Evolutionary conservation across 208 protist genomes (phyloP), one percentile per base, ranked within the genome.

Genomic region (Kentomonas sorsogonicus): DNA sequence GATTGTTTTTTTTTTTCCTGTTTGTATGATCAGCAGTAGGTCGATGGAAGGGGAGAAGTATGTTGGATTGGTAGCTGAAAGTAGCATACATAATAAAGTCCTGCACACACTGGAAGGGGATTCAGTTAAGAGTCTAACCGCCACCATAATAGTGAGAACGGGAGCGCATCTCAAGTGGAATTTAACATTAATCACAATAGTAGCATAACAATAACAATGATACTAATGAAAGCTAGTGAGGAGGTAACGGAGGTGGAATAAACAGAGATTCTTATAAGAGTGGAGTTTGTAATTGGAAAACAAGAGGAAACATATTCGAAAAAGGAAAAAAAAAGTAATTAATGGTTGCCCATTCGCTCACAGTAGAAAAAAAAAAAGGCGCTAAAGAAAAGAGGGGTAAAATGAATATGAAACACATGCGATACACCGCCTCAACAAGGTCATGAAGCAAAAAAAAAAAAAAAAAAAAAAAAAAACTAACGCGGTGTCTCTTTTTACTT

Each of bases 381-480:
- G 16, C 16, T 38, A 31, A 22, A 31, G 29, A 53, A 36, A 20
- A 36, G n/a, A n/a, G 11, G 36, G n/a, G n/a, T 40, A 23, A 41
- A 41, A 10, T 40, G 29, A 41, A 56, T 16, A 36, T n/a, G n/a
- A 36, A 56, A 43, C 16, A 1, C 10, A 31, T 15, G 18, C 15
- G n/a, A 47, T 41, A 57, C 18, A 60, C 2, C 26, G 31, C n/a
- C 40, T 20, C 20, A 57, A 40, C 39, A 30, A 27, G 27, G 3
- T 38, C 1, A 34, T 20, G 3, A 26, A 73, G 40, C 26, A 57
- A 18, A 64, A 70, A 31, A 53, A 56, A 46, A 67, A 63, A 50
- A 27, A 54, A 59, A 58, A 44, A 64, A 64, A 61, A 69, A 41
- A 73, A 27, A 26, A 58, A 60, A 48, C 5, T 26, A 15, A 56